Evolutionary conservation across 305 asterid species (phyloP).

Genomic region (Solanum hybrid): DNA sequence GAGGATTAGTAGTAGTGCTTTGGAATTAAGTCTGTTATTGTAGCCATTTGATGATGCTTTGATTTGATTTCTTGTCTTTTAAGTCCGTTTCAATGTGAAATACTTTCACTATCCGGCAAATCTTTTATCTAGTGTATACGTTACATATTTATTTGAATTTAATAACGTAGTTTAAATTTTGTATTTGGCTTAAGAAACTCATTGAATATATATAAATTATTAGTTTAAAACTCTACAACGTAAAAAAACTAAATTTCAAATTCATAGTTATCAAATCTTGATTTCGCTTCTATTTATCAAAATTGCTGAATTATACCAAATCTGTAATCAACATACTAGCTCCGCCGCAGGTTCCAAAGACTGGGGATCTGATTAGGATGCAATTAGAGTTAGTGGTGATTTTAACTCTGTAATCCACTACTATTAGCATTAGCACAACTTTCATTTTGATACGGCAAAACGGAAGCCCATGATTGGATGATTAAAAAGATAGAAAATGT

Average conservation of each 20-base stretch:
- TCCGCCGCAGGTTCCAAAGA: background rate
- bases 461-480: background rate
- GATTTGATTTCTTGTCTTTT: background rate
- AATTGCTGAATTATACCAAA: no score
- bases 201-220: background rate
- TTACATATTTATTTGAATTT: background rate
- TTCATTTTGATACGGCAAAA: background rate
- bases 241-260: background rate
- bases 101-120: background rate
- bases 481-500: background rate
- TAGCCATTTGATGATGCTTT: slow-evolving; percentile 6
- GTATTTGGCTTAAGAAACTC: background rate
- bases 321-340: background rate
- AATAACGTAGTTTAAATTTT: background rate
- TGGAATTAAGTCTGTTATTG: background rate
- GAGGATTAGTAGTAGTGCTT: background rate
- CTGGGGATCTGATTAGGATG: background rate
- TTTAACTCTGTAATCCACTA: background rate
- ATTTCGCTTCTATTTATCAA: background rate
- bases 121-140: background rate
- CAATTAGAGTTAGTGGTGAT: background rate
- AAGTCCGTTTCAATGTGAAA: background rate
- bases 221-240: background rate
- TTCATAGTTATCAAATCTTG: background rate
- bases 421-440: background rate